Evolutionary conservation across 2,329 filamentous ascomycete genomes (phyloP).

Genomic region (Tolypocladium ovalisporum): DNA sequence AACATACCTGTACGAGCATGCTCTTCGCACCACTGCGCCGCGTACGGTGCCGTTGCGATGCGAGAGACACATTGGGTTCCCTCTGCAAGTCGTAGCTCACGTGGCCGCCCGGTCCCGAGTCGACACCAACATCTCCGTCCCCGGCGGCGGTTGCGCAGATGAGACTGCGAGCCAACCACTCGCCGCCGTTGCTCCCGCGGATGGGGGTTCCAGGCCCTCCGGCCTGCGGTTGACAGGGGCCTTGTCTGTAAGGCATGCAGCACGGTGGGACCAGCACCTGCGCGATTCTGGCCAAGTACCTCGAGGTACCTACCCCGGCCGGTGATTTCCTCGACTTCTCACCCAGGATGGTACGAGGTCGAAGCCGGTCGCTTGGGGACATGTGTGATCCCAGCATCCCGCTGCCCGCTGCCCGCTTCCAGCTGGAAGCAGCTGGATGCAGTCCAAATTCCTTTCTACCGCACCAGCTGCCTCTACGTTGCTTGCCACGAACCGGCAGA

Average conservation of each 20-base stretch:
- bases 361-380: not conserved
- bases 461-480: not conserved
- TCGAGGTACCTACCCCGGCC: not conserved
- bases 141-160: conserved; percentile 1
- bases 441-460: not conserved
- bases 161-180: conserved; percentile 1
- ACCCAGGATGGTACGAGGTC: not conserved
- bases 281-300: not conserved
- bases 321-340: not conserved
- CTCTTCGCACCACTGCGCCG: too few relatives aligned
- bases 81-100: conserved; percentile 4
- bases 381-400: not conserved
- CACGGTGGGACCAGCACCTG: not conserved
- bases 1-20: not conserved
- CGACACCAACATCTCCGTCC: conserved; percentile 8
- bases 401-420: conserved; percentile 1
- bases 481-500: conserved; percentile 1
- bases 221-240: not conserved
- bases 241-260: not conserved
- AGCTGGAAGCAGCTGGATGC: not conserved
- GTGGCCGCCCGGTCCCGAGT: conserved; percentile 9
- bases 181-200: not conserved
- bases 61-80: not conserved
- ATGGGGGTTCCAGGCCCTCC: not conserved
- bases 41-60: not conserved